A percentile compares a stretch with the other conserved stretches of the same genome.
phyloP scores from a whole-genome alignment of 257 asterid genomes.

The Phtheirospermum japonicum region DNA sequence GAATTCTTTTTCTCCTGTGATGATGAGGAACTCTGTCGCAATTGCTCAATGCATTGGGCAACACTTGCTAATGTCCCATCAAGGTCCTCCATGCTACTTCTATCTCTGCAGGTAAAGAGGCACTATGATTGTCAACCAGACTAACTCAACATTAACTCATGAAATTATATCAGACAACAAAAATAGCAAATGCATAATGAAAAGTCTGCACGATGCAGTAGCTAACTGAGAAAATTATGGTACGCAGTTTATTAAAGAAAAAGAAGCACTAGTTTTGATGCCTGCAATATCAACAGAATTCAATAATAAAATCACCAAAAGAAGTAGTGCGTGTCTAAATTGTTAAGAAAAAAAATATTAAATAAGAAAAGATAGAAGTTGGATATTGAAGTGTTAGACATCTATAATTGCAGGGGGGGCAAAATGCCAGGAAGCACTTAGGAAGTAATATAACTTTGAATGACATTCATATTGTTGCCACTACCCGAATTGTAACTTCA shows the following conservation, averaged over 20 bases:
- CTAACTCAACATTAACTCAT: constrained; percentile 18
- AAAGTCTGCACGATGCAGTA: not conserved
- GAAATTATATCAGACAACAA: constrained; percentile 3
- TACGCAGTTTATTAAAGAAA: not conserved
- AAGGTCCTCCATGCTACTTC: constrained; percentile 95
- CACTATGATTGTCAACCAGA: constrained; percentile 22
- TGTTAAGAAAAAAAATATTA: too few relatives aligned
- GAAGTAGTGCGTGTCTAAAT: not conserved
- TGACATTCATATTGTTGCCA: not conserved
- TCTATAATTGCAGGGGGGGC: not conserved
- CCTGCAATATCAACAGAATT: too few relatives aligned
- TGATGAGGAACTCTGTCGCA: constrained; percentile 85
- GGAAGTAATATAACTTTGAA: not conserved
- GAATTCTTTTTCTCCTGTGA: constrained; percentile 75
- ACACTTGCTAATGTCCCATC: constrained; percentile 98
- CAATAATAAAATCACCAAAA: too few relatives aligned
- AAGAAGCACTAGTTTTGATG: too few relatives aligned
- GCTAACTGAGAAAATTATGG: not conserved
- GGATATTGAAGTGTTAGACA: too few relatives aligned
- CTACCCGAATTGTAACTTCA: not conserved
- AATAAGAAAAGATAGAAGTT: too few relatives aligned
- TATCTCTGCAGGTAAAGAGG: constrained; percentile 57
- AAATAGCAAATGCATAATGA: constrained; percentile 5
- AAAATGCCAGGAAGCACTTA: not conserved
- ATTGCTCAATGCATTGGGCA: constrained; percentile 92